Evolutionary conservation across 352 stramenopile species (phyloP).

Genomic region (Pythium chondricola): DNA sequence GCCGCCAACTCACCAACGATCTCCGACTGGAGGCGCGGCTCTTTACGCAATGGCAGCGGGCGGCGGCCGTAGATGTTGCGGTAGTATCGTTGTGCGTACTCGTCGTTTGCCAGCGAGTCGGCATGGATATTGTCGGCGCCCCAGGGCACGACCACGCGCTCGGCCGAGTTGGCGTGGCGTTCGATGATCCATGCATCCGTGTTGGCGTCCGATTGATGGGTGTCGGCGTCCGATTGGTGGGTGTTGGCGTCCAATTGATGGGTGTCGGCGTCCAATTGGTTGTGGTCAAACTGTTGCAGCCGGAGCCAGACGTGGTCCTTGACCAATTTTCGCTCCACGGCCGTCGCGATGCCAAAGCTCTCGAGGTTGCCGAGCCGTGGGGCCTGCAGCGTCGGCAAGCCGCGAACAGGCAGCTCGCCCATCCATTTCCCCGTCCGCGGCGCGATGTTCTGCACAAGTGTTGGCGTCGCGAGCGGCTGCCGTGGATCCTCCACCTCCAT

Average conservation of each 20-base stretch:
- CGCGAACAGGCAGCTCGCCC: conserved; percentile 56
- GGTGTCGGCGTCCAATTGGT: conserved; percentile 3
- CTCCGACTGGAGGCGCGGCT: conserved; percentile 36
- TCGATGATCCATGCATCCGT: conserved; percentile 69
- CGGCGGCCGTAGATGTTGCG: conserved; percentile 59
- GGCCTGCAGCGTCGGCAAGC: conserved; percentile 55
- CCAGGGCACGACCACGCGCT: conserved; percentile 60
- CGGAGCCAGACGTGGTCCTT: conserved; percentile 72
- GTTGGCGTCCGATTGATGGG: conserved; percentile 13
- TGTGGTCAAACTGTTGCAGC: conserved; percentile 15
- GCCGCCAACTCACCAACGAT: conserved; percentile 50
- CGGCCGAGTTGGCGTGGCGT: conserved; percentile 61
- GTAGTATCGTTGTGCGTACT: conserved; percentile 51
- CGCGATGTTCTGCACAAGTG: conserved; percentile 71
- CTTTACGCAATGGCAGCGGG: conserved; percentile 43
- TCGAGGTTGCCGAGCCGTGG: conserved; percentile 41
- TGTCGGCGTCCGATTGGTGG: conserved; percentile 5
- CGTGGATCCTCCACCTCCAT: conserved; percentile 51
- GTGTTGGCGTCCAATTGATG: conserved; percentile 11
- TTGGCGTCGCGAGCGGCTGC: conserved; percentile 17
- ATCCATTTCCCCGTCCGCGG: conserved; percentile 43
- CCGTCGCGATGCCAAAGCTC: conserved; percentile 46
- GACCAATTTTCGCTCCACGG: conserved; percentile 59
- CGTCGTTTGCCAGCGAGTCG: conserved; percentile 7
- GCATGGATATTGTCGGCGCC: conserved; percentile 26